These are phyloP conservation scores for Cochlearia excelsa DNA, from an alignment of 345 rosid genomes.

Conservation along the genomic window DNA sequence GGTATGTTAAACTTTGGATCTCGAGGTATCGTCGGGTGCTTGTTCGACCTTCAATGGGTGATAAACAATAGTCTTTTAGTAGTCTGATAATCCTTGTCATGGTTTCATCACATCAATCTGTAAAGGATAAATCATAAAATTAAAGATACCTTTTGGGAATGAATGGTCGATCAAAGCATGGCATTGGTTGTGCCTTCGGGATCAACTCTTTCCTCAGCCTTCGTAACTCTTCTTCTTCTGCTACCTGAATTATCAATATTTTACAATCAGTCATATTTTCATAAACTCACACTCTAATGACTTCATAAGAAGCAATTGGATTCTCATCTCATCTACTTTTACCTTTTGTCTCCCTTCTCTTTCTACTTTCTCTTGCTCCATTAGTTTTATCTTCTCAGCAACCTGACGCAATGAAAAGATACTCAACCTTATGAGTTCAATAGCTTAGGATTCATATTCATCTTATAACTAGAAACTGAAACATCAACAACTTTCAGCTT, in stretches of 20 bases:
- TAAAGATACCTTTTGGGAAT: constrained; percentile 70
- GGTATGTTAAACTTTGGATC: constrained; percentile 75
- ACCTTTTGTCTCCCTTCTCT: constrained; percentile 75
- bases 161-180: constrained; percentile 88
- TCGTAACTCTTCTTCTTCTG: constrained; percentile 74
- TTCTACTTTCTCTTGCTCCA: constrained; percentile 82
- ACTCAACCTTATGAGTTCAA: no score
- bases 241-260: constrained; percentile 44
- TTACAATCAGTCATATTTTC: background rate
- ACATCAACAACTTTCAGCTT: constrained; percentile 1
- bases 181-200: constrained; percentile 94
- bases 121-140: background rate
- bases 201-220: constrained; percentile 74
- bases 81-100: background rate
- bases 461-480: constrained; percentile 8
- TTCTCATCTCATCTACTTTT: constrained; percentile 8
- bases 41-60: constrained; percentile 50
- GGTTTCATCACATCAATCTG: background rate
- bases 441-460: background rate
- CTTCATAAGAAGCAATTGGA: background rate
- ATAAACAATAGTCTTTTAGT: constrained; percentile 1
- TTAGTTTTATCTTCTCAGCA: constrained; percentile 62
- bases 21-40: constrained; percentile 69
- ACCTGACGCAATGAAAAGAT: constrained; percentile 30
- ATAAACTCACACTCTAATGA: background rate